These are phyloP conservation scores for Elsinoe australis DNA, from an alignment of 2,329 filamentous ascomycete genomes.

Conservation along the genomic window DNA sequence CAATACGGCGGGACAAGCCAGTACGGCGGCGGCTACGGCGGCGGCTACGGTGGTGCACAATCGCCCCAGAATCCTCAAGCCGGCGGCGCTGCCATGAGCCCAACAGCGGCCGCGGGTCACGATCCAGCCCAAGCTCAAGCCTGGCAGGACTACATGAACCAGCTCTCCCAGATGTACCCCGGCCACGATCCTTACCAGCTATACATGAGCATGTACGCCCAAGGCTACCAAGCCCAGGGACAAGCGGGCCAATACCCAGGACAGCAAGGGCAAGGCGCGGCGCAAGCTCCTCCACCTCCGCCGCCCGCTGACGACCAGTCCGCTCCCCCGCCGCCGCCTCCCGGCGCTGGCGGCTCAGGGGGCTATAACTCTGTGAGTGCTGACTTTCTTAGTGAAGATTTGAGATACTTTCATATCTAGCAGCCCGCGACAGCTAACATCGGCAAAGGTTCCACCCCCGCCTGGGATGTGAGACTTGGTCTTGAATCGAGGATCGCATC, in stretches of 20 bases:
- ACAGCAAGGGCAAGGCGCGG: slow-evolving; percentile 23
- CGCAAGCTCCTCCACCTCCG: slow-evolving; percentile 36
- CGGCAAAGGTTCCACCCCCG: slow-evolving; percentile 43
- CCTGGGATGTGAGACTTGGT: slow-evolving; percentile 37
- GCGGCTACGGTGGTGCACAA: slow-evolving; percentile 19
- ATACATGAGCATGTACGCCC: slow-evolving; percentile 21
- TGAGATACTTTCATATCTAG: too few species aligned
- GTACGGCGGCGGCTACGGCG: too few species aligned
- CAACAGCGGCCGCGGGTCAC: slow-evolving; percentile 22
- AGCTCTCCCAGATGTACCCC: slow-evolving; percentile 49
- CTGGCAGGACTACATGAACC: slow-evolving; percentile 5
- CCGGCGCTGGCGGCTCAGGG: slow-evolving; percentile 50
- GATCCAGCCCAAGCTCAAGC: slow-evolving; percentile 21
- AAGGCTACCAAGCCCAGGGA: slow-evolving; percentile 21
- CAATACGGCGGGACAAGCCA: slow-evolving; percentile 18
- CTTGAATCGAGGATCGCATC: too few species aligned
- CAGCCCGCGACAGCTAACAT: too few species aligned
- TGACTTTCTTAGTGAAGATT: background rate
- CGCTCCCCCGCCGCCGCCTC: slow-evolving; percentile 49
- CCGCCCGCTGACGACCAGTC: slow-evolving; percentile 18
- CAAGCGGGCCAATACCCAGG: slow-evolving; percentile 17
- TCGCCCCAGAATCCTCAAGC: slow-evolving; percentile 28
- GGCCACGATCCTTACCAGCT: slow-evolving; percentile 65
- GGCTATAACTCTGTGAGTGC: slow-evolving; percentile 57
- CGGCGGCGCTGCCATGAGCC: slow-evolving; percentile 24